A percentile compares a stretch with the other conserved stretches of the same genome.
phyloP scores from a whole-genome alignment of 202 grass and related monocot genomes.

The Setaria italica region DNA sequence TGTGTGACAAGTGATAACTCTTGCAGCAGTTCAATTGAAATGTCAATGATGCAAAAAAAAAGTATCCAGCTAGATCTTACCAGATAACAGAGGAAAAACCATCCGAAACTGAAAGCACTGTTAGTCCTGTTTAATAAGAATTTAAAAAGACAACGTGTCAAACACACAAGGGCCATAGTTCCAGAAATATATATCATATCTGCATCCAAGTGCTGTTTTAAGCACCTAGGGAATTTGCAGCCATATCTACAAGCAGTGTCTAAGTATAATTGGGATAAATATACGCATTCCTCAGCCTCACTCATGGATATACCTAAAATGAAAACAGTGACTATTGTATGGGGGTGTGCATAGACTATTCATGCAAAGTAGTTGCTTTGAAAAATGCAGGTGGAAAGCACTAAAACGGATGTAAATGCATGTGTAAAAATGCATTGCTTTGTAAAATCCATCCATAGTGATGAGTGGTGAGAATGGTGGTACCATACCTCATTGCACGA shows the following conservation, averaged over 20 bases:
- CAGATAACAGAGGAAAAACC: constrained; percentile 79
- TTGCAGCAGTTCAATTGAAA: constrained; percentile 27
- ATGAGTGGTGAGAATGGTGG: neutral
- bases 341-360: neutral
- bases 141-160: constrained; percentile 19
- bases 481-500: constrained; percentile 83
- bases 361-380: neutral
- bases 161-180: constrained; percentile 28
- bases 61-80: constrained; percentile 51
- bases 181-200: neutral
- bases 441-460: neutral
- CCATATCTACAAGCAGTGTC: neutral
- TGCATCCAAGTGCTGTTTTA: neutral
- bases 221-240: neutral
- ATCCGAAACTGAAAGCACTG: constrained; percentile 84
- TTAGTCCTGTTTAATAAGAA: constrained; percentile 67
- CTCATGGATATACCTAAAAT: constrained; percentile 33
- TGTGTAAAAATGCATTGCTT: neutral
- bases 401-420: neutral
- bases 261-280: neutral
- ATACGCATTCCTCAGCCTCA: neutral
- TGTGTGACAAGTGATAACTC: constrained; percentile 1
- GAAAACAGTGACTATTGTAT: neutral
- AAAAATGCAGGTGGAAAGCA: neutral
- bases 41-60: constrained; percentile 16